Evolutionary conservation across 2,329 filamentous ascomycete species (phyloP), one percentile per base, ranked within the genome.

Genomic region (Pseudogymnoascus sp.): DNA sequence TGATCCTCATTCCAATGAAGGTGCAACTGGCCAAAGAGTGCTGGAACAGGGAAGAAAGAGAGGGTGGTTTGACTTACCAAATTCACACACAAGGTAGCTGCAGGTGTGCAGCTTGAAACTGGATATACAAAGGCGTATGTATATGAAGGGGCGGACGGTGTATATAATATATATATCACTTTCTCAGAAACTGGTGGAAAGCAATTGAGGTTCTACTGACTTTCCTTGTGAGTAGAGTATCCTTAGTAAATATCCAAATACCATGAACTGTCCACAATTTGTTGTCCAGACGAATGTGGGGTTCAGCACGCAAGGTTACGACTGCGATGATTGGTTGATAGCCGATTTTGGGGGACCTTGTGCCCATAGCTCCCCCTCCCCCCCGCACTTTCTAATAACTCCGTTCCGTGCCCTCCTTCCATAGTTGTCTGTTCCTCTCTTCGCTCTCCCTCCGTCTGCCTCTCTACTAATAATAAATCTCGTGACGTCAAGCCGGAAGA

Each of bases 241-340:
- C 43, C 12, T 49, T 28, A 6, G 43, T 53, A 53, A 53, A 53
- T 53, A 53, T 53, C 43, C 23, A 31, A 49, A 53, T 53, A 53
- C 43, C 43, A 53, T 53, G 43, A 53, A 53, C 43, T 53, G 43
- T 53, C 43, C 43, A 53, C 43, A 53, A 53, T 53, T 53, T 53
- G 43, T 53, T 53, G 43, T 53, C 23, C 43, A 28, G 43, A 53
- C 43, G 43, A 53, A 53, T 53, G 43, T 53, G 43, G 43, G 43
- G 43, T 53, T 53, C 43, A 53, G 43, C 43, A 53, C 43, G 43
- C 43, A 53, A 53, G 43, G 43, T 53, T 53, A 53, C 43, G 43
- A 53, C 14, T 3, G 14, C 3, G 14, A 31, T 53, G 12, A 53
- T 53, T 53, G 43, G 43, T 53, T 2, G 16, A 53, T 53, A 53